Evolutionary conservation across 2,329 filamentous ascomycete genomes (phyloP).

Genomic region (Ophiostoma quercus): DNA sequence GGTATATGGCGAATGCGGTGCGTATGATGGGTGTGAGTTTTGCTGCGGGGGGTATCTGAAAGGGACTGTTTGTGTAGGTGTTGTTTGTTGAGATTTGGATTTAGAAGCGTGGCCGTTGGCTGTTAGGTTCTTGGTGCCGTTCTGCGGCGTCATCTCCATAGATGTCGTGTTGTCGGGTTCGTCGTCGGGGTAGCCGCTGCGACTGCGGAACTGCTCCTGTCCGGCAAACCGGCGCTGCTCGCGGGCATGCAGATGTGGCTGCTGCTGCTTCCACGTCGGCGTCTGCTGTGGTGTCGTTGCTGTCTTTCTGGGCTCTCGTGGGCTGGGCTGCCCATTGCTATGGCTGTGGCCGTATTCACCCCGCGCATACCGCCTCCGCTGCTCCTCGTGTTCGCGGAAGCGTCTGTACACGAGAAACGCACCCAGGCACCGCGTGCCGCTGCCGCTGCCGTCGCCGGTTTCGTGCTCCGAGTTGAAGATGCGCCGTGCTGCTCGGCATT

Average conservation of each 20-base stretch:
- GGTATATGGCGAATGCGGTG: constrained; percentile 10
- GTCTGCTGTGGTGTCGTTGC: constrained; percentile 23
- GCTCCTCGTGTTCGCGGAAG: constrained; percentile 41
- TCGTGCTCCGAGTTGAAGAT: constrained; percentile 51
- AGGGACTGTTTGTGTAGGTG: not conserved
- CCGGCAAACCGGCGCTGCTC: constrained; percentile 17
- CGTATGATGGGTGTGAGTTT: not conserved
- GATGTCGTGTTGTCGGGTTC: constrained; percentile 16
- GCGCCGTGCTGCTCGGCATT: constrained; percentile 53
- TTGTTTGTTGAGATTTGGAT: constrained; percentile 3
- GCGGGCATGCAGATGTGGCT: constrained; percentile 26
- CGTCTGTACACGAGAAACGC: constrained; percentile 51
- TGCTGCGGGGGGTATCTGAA: not conserved
- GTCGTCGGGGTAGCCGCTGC: constrained; percentile 18
- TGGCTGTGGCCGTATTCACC: constrained; percentile 17
- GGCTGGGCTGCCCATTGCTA: not conserved
- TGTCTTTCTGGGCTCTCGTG: not conserved
- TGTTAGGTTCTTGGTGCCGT: not conserved
- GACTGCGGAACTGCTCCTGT: constrained; percentile 24
- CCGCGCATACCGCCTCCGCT: constrained; percentile 19
- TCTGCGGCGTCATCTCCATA: constrained; percentile 24
- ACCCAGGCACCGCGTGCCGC: constrained; percentile 48
- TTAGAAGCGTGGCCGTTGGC: not conserved
- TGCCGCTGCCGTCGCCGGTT: constrained; percentile 27
- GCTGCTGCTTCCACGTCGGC: constrained; percentile 30